A percentile compares a stretch with the other conserved stretches of the same genome.
Conservation (phyloP, 192 early-diverging fungal genomes). For the Backusella morwellensis region DNA sequence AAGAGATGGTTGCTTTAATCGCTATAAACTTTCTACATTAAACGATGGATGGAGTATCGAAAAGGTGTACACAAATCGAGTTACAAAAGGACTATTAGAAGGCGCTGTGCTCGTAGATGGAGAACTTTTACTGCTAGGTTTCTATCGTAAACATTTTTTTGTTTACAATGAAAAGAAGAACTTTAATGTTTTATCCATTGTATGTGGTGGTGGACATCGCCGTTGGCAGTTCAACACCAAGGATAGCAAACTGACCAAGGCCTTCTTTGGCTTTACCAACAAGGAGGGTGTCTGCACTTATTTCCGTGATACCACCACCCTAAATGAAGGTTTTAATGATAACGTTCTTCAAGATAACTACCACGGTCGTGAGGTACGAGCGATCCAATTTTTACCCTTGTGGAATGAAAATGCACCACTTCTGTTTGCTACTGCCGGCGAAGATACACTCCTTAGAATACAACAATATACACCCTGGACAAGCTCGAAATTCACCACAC, state of each 20-base stretch:
- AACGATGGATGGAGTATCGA: slow-evolving; percentile 38
- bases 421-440: slow-evolving; percentile 55
- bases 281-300: slow-evolving; percentile 49
- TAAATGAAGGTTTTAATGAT: slow-evolving; percentile 45
- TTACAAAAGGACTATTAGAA: slow-evolving; percentile 81
- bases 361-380: slow-evolving; percentile 65
- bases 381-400: slow-evolving; percentile 38
- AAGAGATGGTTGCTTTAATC: slow-evolving; percentile 62
- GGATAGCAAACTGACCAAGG: slow-evolving; percentile 44
- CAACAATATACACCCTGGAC: slow-evolving; percentile 46
- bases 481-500: slow-evolving; percentile 10
- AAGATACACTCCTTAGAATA: slow-evolving; percentile 52
- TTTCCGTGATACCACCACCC: slow-evolving; percentile 35
- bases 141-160: slow-evolving; percentile 72
- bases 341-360: slow-evolving; percentile 56
- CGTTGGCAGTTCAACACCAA: slow-evolving; percentile 64
- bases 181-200: slow-evolving; percentile 64
- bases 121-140: slow-evolving; percentile 62
- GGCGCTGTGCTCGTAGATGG: slow-evolving; percentile 48
- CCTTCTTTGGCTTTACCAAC: slow-evolving; percentile 61
- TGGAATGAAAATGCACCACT: slow-evolving; percentile 26
- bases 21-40: slow-evolving; percentile 38
- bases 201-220: slow-evolving; percentile 73
- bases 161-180: slow-evolving; percentile 67
- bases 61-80: slow-evolving; percentile 52